Percentiles rank a stretch among this genome's conserved stretches.
These are phyloP conservation scores for Fusarium camptoceras DNA, from an alignment of 2,329 filamentous ascomycete genomes.

Conservation along the genomic window DNA sequence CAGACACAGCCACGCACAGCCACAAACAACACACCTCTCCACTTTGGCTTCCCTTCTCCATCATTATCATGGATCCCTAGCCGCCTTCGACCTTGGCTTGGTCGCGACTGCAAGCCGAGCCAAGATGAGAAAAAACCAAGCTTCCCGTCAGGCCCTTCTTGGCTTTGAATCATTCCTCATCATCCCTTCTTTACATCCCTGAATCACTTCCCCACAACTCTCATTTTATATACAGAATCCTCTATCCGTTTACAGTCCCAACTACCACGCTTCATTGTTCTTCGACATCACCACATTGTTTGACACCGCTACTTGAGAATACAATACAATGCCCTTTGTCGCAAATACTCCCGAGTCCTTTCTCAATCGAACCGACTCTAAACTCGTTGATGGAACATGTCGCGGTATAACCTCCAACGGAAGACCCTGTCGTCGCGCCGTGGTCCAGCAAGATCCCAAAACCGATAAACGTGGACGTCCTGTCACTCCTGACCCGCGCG, in stretches of 20 bases:
- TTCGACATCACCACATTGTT: background rate
- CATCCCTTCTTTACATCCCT: slow-evolving; percentile 9
- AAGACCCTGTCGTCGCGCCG: slow-evolving; percentile 81
- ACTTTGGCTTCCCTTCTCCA: slow-evolving; percentile 27
- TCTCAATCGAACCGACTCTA: slow-evolving; percentile 83
- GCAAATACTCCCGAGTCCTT: slow-evolving; percentile 81
- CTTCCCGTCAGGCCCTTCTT: slow-evolving; percentile 10
- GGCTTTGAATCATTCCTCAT: slow-evolving; percentile 23
- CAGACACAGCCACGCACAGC: slow-evolving; percentile 33
- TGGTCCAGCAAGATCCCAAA: slow-evolving; percentile 57
- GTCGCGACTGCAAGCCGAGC: slow-evolving; percentile 37
- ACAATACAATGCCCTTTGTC: slow-evolving; percentile 54
- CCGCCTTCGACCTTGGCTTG: slow-evolving; percentile 19
- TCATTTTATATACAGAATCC: background rate
- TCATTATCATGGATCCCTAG: slow-evolving; percentile 21
- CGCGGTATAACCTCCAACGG: slow-evolving; percentile 86
- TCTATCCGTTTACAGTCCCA: background rate
- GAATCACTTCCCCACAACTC: slow-evolving; percentile 18
- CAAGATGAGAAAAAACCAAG: slow-evolving; percentile 28
- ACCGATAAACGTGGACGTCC: slow-evolving; percentile 38
- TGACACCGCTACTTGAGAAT: slow-evolving; percentile 11
- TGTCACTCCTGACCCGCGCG: slow-evolving; percentile 60
- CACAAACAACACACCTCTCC: slow-evolving; percentile 34
- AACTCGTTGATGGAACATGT: slow-evolving; percentile 85
- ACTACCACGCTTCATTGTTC: background rate